Base-by-base conservation (phyloP, 2,329 filamentous ascomycete genomes). In the Leptosphaerulina australis region DNA sequence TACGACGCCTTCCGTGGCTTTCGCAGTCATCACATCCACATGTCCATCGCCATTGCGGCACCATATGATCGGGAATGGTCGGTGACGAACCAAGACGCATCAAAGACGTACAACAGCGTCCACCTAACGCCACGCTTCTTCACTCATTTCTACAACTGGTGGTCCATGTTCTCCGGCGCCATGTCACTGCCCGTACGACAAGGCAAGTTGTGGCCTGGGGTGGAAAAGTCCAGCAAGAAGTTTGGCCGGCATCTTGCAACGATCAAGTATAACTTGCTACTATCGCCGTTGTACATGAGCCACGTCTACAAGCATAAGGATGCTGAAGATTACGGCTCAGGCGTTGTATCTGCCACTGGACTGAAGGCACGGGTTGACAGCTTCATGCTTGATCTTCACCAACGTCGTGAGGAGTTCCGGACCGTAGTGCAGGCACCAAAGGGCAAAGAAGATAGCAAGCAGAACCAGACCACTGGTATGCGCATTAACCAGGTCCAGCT, bases 271-370 rank as follows among this genome's bases (percentile, higher is more conserved):
- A 97, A 93, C 56, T 77, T 99, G 17, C 81, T 97, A 3, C 79
- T 99, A 12, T 96, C 94, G 2, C 94, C 94, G 0, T 77, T 99
- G 2, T 99, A 96, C 72, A 83, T 99, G 56, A 95, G 92, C 62
- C 94, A 99, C 64, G 91, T 99, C 24, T 99, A 99, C 77, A 97
- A 97, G 73, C 94, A 99, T 77, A 97, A 97, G 70, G 94, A 99
- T 66, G 85, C 85, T 0, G 93, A 97, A 67, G 91, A 96, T 53
- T 89, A 90, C 66, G 81, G 83, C 0, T 87, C 92, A 55, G 80
- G 86, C 56, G 81, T 87, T 0, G 90, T 96, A 5, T 94, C 91
- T 36, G 93, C 93, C 0, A 99, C 94, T 3, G 94, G 95, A n/a
- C 79, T 99, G 55, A 99, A 99, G 74, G 90, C 96, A 61, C 88